phyloP scores from a whole-genome alignment of 768 basidiomycete genomes.

The Boletellus ananas region DNA sequence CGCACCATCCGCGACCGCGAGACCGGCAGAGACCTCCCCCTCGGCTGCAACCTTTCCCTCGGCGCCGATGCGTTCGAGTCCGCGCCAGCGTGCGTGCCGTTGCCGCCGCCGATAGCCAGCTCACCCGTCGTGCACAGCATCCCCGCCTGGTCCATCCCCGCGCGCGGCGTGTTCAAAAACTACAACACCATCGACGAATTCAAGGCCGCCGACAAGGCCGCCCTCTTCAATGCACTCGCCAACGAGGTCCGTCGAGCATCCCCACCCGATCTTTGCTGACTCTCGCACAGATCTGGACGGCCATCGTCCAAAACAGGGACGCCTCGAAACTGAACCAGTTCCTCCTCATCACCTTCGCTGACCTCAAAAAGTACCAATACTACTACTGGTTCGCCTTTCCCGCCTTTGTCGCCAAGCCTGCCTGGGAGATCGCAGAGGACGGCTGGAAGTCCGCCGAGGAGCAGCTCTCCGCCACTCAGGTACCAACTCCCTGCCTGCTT shows the following conservation, averaged over 20 bases:
- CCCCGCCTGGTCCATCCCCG: slow-evolving; percentile 46
- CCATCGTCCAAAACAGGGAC: slow-evolving; percentile 49
- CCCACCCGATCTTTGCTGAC: background rate
- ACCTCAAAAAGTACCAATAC: slow-evolving; percentile 97
- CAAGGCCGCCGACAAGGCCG: slow-evolving; percentile 82
- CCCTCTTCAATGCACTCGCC: slow-evolving; percentile 72
- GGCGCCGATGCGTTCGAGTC: slow-evolving; percentile 62
- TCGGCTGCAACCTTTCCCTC: slow-evolving; percentile 65
- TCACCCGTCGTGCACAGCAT: slow-evolving; percentile 30
- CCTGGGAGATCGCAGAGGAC: slow-evolving; percentile 73
- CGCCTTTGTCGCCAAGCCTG: slow-evolving; percentile 82
- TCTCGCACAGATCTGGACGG: slow-evolving; percentile 61
- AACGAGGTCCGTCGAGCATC: slow-evolving; percentile 48
- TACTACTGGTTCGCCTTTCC: slow-evolving; percentile 99
- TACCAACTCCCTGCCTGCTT: slow-evolving; percentile 19
- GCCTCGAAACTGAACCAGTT: slow-evolving; percentile 66
- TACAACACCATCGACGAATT: slow-evolving; percentile 98
- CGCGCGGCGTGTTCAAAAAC: slow-evolving; percentile 78
- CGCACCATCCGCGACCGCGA: slow-evolving; percentile 71
- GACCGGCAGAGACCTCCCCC: slow-evolving; percentile 66
- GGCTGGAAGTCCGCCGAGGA: slow-evolving; percentile 55
- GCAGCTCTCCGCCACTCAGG: slow-evolving; percentile 41
- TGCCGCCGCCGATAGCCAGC: background rate
- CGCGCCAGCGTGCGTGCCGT: slow-evolving; percentile 40
- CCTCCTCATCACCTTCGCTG: slow-evolving; percentile 89